Percentiles rank a stretch among this genome's conserved stretches.
Conservation (phyloP, 768 basidiomycete species). For the Phlebiopsis gigantea region DNA sequence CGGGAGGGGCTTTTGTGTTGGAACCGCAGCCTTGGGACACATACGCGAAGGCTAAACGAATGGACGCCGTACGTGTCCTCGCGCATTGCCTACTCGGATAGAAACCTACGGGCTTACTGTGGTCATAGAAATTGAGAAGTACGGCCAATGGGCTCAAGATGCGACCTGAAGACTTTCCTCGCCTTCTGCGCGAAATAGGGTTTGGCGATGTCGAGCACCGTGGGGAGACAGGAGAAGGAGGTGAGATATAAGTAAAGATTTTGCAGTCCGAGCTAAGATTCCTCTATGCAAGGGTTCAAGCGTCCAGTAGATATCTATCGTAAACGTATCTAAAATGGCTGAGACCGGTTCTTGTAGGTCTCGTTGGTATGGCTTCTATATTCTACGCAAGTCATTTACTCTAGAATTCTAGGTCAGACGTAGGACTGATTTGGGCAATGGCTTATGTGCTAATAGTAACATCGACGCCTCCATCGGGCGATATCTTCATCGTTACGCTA, state of each 20-base stretch:
- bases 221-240: conserved; percentile 60
- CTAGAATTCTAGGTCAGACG: not conserved
- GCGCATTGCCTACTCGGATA: not conserved
- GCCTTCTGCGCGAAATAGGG: conserved; percentile 52
- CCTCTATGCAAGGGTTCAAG: conserved; percentile 43
- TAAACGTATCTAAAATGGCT: conserved; percentile 28
- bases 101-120: not conserved
- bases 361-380: not conserved
- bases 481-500: conserved; percentile 28
- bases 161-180: conserved; percentile 60
- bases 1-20: conserved; percentile 65
- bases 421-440: not conserved
- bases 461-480: conserved; percentile 33
- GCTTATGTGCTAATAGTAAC: conserved; percentile 31
- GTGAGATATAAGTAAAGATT: conserved; percentile 31
- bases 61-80: conserved; percentile 43
- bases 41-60: conserved; percentile 71
- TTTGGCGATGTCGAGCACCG: conserved; percentile 46
- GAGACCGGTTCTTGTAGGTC: not conserved
- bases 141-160: conserved; percentile 47
- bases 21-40: conserved; percentile 86
- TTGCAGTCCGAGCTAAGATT: not conserved
- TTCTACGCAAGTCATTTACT: not conserved
- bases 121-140: conserved; percentile 47
- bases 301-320: conserved; percentile 60